Evolutionary conservation across 1,284 basidiomycete species (phyloP), one percentile per base, ranked within the genome.

Genomic region (Termitomyces sp.): DNA sequence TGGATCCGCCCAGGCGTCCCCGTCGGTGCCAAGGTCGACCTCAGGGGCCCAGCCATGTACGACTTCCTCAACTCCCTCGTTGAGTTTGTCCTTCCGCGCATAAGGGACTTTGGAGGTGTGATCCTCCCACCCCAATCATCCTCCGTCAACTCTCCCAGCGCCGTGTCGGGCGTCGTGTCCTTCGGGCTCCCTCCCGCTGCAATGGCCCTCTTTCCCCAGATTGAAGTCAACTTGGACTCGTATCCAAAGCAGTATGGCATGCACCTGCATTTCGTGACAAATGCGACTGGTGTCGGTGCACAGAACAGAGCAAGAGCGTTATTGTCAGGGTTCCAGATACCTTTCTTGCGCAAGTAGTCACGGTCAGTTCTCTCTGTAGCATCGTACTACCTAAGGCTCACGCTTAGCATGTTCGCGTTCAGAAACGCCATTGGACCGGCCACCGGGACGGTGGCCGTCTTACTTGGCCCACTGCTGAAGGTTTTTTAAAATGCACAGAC

Each of bases 51-150:
- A 49, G 83, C 87, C 59, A 98, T 98, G 88, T 98, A 93, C 76
- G 89, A 94, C 64, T 98, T 99, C 71, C 75, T 99, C 57, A 86
- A 88, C 58, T 85, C 84, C 6, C 82, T 99, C 62, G 84, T 87
- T 63, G 94, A 98, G 64, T 98, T 98, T 68, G 96, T 99, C 50
- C 77, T 98, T 21, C 97, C 96, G 2, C 84, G 96, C 21, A 71
- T 98, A 60, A 83, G 95, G 64, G 94, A 97, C 63, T 99, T 94
- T 75, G 78, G 80, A 6, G 97, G 96, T 24, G 71, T 99, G 58
- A 68, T 80, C 3, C 74, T 94, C 56, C 85, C 90, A 54, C 78
- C 90, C 40, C 70, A 82, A 33, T 78, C 80, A n/a, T 70, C 80
- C 49, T 78, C 78, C 57, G 72, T 81, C 34, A 79, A 82, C 59